Base-by-base conservation (phyloP, 495 filamentous ascomycete species). In the Penicillium waksmanii region DNA sequence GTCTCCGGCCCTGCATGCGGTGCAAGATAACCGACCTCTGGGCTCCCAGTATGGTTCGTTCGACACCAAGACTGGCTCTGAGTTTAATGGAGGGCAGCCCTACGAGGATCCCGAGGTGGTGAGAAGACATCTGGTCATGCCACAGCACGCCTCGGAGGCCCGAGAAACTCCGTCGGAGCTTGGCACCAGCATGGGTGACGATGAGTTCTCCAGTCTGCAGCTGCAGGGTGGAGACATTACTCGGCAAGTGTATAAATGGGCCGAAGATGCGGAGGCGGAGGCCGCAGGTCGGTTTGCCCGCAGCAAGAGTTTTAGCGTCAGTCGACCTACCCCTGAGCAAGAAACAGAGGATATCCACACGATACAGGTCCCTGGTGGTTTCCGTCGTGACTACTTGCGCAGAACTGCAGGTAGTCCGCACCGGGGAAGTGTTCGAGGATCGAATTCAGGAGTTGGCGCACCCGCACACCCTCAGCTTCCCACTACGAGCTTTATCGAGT, bases 161-260 rank as follows among this genome's bases (percentile, higher is more conserved):
- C 67, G 73, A 55, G 68, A 76, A 43, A 67, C 64, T 19, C 57
- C 66, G 63, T 75, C 73, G 18, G 72, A 77, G 51, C 70, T 79
- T 31, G 81, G 70, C n/a, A 66, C 76, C 17, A 83, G 80, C 42
- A 70, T 83, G 44, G 85, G 82, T 19, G 84, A 87, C 12, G 89
- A 93, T 27, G 91, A 96, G 65, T 98, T 98, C 69, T 97, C 93
- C 27, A 97, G 93, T 73, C 73, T 98, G 63, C 85, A 85, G 64
- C 76, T 98, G 44, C 96, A 97, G 66, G 95, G 95, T 33, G 95
- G 95, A 36, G 95, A 98, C 70, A 88, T 97, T 40, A 97, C 93
- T 25, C 80, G 95, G 53, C 89, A 95, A 51, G 93, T 98, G 53
- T 98, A 98, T 71, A 87, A 89, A 44, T 97, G 94, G 88, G 90